Conservation (phyloP, 495 filamentous ascomycete species). For the Amniculicola lignicola region DNA sequence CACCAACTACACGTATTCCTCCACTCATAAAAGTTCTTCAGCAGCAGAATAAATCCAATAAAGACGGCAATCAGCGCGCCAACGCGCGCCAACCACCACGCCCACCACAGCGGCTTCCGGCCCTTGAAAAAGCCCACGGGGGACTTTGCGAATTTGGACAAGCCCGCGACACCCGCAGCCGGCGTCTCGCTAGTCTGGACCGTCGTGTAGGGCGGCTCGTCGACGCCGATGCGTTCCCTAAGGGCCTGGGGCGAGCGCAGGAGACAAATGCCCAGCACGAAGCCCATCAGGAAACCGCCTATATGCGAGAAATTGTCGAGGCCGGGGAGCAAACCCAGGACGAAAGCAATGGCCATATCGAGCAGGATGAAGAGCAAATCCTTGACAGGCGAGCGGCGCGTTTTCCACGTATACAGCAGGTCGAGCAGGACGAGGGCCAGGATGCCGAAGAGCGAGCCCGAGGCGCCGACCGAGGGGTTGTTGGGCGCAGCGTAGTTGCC, state of each 20-base stretch:
- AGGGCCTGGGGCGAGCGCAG: conserved; percentile 82
- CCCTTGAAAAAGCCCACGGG: conserved; percentile 86
- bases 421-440: conserved; percentile 85
- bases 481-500: conserved; percentile 83
- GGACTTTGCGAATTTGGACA: conserved; percentile 60
- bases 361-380: conserved; percentile 82
- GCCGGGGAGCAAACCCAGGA: conserved; percentile 85
- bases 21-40: conserved; percentile 86
- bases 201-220: conserved; percentile 61
- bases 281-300: conserved; percentile 89
- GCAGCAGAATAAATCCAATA: conserved; percentile 76
- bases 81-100: conserved; percentile 87
- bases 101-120: conserved; percentile 92
- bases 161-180: conserved; percentile 15
- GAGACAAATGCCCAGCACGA: conserved; percentile 80
- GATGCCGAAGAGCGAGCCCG: conserved; percentile 85
- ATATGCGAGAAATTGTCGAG: conserved; percentile 98
- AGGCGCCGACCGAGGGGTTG: conserved; percentile 81
- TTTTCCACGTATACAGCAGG: conserved; percentile 84
- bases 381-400: conserved; percentile 67
- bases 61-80: conserved; percentile 74
- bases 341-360: conserved; percentile 84
- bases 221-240: conserved; percentile 69
- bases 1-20: conserved; percentile 79
- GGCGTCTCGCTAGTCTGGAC: conserved; percentile 40